Base-by-base conservation (phyloP, 345 rosid species). In the Ceriops tagal region DNA sequence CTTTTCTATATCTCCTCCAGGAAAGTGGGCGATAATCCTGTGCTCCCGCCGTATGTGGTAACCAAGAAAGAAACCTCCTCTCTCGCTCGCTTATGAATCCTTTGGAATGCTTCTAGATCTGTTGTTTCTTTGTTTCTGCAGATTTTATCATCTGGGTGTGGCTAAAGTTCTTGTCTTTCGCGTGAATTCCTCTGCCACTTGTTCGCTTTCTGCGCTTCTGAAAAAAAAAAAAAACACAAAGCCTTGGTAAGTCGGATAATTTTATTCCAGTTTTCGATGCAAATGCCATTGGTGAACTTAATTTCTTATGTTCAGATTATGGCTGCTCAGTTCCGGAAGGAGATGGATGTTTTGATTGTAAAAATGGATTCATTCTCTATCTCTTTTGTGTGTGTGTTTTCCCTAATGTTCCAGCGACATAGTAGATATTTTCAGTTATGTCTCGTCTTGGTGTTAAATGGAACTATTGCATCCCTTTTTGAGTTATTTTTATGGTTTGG, bases 101-200 rank as follows among this genome's bases (percentile, higher is more conserved):
- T 26, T 37, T 10, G 18, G 31, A 58, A 8, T 19, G 8, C 22
- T 13, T 26, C 60, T 47, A 28, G 58, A 46, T 69, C 55, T 58
- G n/a, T 28, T 5, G 18, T 20, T 10, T 26, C 5, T 39, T 13
- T 63, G 10, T 8, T 39, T 32, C 39, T 30, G 22, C 75, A 71
- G 75, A 71, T 64, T 64, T 3, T 47, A 47, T 63, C 35, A 64
- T 71, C 58, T 56, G 74, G 63, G 68, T n/a, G 51, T 15, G 60
- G 62, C 55, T 63, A 3, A 62, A 62, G 27, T 32, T 57, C 26
- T 21, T n/a, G 31, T 20, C 30, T 22, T 37, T 63, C 6, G 39
- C 30, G 39, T 55, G 53, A 16, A 21, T 56, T 35, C 21, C 46
- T 53, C 34, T 11, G 32, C 61, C 18, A 43, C 18, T 61, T 32